Percentiles rank a stretch among this genome's conserved stretches.
These are phyloP conservation scores for Actinomortierella ambigua DNA, from an alignment of 371 early-diverging fungal species.

Conservation along the genomic window DNA sequence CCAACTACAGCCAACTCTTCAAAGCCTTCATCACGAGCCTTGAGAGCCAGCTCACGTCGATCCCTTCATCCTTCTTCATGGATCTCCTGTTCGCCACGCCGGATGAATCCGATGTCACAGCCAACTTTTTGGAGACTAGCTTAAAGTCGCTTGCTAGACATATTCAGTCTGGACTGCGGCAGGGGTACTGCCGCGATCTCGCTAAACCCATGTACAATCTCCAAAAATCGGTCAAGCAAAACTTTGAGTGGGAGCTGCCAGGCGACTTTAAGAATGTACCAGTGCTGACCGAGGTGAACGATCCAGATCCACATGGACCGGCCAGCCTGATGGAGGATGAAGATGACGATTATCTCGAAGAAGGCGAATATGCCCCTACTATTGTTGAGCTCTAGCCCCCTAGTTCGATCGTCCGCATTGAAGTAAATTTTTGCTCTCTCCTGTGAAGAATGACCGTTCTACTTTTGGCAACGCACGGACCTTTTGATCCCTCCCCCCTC, in stretches of 20 bases:
- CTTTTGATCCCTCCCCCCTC: no score
- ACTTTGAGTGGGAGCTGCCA: constrained; percentile 43
- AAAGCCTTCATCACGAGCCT: constrained; percentile 28
- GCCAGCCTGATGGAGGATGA: constrained; percentile 10
- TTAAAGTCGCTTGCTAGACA: constrained; percentile 25
- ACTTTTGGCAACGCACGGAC: no score
- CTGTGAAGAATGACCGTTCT: no score
- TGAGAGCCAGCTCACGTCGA: constrained; percentile 31
- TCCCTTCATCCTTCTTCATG: constrained; percentile 45
- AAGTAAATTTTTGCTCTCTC: no score
- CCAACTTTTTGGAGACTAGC: constrained; percentile 39
- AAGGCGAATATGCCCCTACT: constrained; percentile 45
- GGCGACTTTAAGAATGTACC: constrained; percentile 37
- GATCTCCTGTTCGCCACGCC: constrained; percentile 44
- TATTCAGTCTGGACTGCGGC: constrained; percentile 21
- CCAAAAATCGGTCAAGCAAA: constrained; percentile 32
- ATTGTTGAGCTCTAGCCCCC: constrained; percentile 21
- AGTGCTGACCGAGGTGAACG: constrained; percentile 15
- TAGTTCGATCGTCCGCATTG: no score
- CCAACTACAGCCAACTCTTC: constrained; percentile 25
- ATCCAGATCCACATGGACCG: neutral
- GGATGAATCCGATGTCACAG: constrained; percentile 43
- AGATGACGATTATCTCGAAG: constrained; percentile 44
- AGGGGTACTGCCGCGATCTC: constrained; percentile 29
- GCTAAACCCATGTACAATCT: constrained; percentile 33